Conservation (phyloP, 305 asterid genomes). For the Fraxinus baroniana region DNA sequence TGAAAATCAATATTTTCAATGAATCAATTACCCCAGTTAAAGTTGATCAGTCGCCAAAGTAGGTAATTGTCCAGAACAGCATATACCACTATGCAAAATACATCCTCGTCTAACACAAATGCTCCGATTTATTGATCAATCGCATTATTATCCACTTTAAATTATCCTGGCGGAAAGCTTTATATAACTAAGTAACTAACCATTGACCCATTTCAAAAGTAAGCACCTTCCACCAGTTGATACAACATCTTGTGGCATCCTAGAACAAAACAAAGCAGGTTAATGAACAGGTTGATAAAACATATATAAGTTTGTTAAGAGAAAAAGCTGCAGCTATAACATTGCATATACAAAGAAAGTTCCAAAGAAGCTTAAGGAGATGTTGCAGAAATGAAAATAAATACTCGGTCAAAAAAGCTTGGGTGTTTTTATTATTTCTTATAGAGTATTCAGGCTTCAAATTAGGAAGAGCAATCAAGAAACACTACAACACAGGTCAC, state of each 20-base stretch:
- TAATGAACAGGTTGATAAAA: background rate
- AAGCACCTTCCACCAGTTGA: conserved; percentile 82
- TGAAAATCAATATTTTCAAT: background rate
- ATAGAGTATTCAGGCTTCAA: background rate
- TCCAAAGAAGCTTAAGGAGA: background rate
- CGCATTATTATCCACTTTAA: background rate
- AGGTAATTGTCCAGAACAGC: background rate
- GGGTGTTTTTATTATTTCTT: background rate
- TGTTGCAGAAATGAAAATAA: background rate
- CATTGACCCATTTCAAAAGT: conserved; percentile 82
- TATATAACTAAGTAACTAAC: conserved; percentile 35
- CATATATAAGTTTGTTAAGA: background rate
- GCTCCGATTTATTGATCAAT: background rate
- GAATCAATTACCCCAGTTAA: background rate
- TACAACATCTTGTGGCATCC: conserved; percentile 91
- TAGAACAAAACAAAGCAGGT: conserved; percentile 25
- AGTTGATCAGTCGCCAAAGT: background rate
- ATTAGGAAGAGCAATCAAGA: background rate
- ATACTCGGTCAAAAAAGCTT: background rate
- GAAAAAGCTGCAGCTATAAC: background rate
- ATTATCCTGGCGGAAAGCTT: background rate
- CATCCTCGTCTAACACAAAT: background rate
- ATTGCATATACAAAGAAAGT: background rate
- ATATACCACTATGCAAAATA: background rate
- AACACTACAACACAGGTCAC: background rate